Base-by-base conservation (phyloP, 108 stramenopile species). In the Asterionellopsis glacialis region DNA sequence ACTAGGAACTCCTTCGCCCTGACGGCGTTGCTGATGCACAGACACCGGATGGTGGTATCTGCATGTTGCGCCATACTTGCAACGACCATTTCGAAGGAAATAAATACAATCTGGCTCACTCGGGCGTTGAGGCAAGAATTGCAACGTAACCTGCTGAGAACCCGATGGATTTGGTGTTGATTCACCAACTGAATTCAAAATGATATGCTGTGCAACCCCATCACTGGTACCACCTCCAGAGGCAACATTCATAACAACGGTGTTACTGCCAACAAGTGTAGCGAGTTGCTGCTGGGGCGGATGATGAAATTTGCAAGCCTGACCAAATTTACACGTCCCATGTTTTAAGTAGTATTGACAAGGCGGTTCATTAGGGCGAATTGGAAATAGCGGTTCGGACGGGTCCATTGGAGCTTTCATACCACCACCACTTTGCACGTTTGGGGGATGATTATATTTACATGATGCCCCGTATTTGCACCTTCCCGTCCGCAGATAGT, bases 281-380 rank as follows among this genome's bases (percentile, higher is more conserved):
- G 52, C 25, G 5, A 61, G 64, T 11, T 66, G 47, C 4, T 65
- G 39, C 38, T 77, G 74, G 39, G 82, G 83, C 10, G 94, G 91
- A 54, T 95, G 94, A 57, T 95, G 64, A 61, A 95, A 95, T 58
- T 91, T 92, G 72, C 94, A 95, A 5, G 91, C 71, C 61, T 93
- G 91, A 12, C 90, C 91, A 65, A 95, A 95, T 59, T 95, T 95
- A 69, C 95, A 95, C 0, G 88, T 92, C 6, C 91, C 95, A 51
- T 93, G 90, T 59, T 95, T 95, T 65, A 95, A 68, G 58, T 85
- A 95, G 59, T 92, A 95, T 61, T 91, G 88, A 70, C 94, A 95
- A 11, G 77, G 54, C 11, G 91, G 91, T 55, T 95, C 94, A 27
- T 75, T 85, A 16, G 84, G 90, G 5, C 94, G 81, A 14, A 90